These are phyloP conservation scores for Flaveria brownii DNA, from an alignment of 129 eudicot genomes.

Conservation along the genomic window DNA sequence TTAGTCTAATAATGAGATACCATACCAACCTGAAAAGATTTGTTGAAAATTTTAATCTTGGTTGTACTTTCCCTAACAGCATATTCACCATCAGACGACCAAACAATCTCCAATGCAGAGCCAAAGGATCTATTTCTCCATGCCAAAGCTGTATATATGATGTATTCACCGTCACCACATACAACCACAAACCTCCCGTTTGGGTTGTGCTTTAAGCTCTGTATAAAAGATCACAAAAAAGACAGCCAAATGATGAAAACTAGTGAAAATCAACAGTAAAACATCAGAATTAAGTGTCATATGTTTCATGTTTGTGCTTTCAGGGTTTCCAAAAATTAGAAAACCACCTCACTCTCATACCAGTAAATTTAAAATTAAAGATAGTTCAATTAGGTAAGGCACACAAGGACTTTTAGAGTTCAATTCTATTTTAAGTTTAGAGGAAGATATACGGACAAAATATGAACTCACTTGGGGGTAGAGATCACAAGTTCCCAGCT, in stretches of 20 bases:
- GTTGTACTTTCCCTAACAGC: conserved; percentile 99
- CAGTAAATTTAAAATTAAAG: background rate
- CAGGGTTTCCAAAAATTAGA: conserved; percentile 6
- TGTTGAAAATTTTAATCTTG: conserved; percentile 81
- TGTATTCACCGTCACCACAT: conserved; percentile 97
- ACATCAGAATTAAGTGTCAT: conserved; percentile 4
- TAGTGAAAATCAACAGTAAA: background rate
- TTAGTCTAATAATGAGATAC: conserved; percentile 5
- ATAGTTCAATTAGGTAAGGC: conserved; percentile 14
- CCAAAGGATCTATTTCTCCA: conserved; percentile 99
- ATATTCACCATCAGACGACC: conserved; percentile 97
- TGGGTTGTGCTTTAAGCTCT: conserved; percentile 97
- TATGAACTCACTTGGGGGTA: conserved; percentile 76
- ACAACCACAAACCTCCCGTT: conserved; percentile 98
- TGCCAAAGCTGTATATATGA: conserved; percentile 95
- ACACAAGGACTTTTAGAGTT: conserved; percentile 15
- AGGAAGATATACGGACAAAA: background rate
- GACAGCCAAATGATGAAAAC: conserved; percentile 7
- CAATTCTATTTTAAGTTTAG: conserved; percentile 8
- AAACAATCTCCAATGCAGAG: conserved; percentile 92
- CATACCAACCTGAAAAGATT: conserved; percentile 73
- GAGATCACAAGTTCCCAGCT: conserved; percentile 91
- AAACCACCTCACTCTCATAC: conserved; percentile 8
- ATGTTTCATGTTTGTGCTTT: background rate
- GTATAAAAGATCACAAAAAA: conserved; percentile 23